Evolutionary conservation across 169 alveolate species (phyloP).

Genomic region (Theileria orientalis): DNA sequence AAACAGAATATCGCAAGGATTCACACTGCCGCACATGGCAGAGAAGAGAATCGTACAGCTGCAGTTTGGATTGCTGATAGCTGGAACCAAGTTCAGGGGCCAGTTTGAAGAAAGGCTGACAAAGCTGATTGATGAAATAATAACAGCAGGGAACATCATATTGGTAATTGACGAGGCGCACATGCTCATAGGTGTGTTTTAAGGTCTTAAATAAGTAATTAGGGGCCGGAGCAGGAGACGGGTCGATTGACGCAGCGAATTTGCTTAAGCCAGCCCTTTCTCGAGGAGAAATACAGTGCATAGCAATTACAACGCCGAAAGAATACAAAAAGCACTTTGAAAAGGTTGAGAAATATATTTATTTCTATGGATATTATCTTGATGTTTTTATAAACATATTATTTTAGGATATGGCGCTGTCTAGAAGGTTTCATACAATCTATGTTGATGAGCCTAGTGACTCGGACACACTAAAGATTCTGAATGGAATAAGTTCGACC

Average conservation of each 20-base stretch:
- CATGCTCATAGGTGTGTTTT: conserved; percentile 73
- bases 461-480: conserved; percentile 70
- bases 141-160: conserved; percentile 75
- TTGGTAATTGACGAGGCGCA: conserved; percentile 88
- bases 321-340: conserved; percentile 75
- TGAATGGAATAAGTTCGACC: conserved; percentile 75
- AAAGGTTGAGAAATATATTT: conserved; percentile 4
- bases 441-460: conserved; percentile 76
- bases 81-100: conserved; percentile 88
- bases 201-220: neutral
- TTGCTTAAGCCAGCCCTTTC: conserved; percentile 86
- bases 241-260: conserved; percentile 88
- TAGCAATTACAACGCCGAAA: conserved; percentile 76
- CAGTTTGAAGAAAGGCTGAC: conserved; percentile 88
- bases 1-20: conserved; percentile 25
- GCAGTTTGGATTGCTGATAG: conserved; percentile 72
- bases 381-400: neutral
- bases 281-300: conserved; percentile 83
- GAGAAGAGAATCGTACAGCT: conserved; percentile 46
- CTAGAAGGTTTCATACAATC: conserved; percentile 85
- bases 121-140: conserved; percentile 79
- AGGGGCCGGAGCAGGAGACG: conserved; percentile 83
- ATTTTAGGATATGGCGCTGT: conserved; percentile 83
- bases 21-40: conserved; percentile 3
- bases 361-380: conserved; percentile 6